phyloP scores from a whole-genome alignment of 2,329 filamentous ascomycete species.

The Xylariaceae sp. region DNA sequence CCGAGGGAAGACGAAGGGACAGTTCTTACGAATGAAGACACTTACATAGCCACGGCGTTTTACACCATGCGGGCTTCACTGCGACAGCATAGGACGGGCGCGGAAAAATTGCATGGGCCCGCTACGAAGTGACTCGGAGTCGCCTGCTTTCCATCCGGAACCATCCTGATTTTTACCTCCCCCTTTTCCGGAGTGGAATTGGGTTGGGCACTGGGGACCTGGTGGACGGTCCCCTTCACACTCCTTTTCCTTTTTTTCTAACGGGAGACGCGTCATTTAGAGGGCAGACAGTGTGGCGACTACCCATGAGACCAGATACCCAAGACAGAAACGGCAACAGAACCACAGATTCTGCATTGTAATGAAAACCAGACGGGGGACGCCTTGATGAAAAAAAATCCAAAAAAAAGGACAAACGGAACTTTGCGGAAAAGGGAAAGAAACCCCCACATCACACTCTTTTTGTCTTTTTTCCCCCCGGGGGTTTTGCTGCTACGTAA shows the following conservation, averaged over 20 bases:
- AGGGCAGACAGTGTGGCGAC: slow-evolving; percentile 17
- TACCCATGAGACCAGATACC: slow-evolving; percentile 21
- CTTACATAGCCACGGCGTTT: slow-evolving; percentile 23
- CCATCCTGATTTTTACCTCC: not conserved
- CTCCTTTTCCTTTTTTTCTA: not conserved
- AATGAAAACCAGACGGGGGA: slow-evolving; percentile 12
- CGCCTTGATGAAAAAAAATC: slow-evolving; percentile 14
- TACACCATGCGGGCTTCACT: slow-evolving; percentile 18
- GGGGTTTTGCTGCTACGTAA: not conserved
- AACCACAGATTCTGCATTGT: slow-evolving; percentile 16
- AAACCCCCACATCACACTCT: not conserved
- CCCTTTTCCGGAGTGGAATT: not conserved
- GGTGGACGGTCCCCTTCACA: not conserved
- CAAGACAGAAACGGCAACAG: slow-evolving; percentile 12
- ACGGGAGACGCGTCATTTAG: slow-evolving; percentile 1
- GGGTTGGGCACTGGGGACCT: not conserved
- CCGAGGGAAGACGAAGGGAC: slow-evolving; percentile 7
- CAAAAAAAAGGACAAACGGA: slow-evolving; percentile 6
- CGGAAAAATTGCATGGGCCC: slow-evolving; percentile 23
- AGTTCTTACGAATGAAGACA: slow-evolving; percentile 18
- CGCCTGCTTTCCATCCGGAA: slow-evolving; percentile 8
- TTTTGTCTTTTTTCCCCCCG: not conserved
- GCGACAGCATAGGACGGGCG: slow-evolving; percentile 29
- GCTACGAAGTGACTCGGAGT: slow-evolving; percentile 2
- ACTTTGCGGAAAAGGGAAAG: slow-evolving; percentile 7